phyloP scores from a whole-genome alignment of 2,329 filamentous ascomycete genomes.

The Pseudocercospora pini-densiflorae region DNA sequence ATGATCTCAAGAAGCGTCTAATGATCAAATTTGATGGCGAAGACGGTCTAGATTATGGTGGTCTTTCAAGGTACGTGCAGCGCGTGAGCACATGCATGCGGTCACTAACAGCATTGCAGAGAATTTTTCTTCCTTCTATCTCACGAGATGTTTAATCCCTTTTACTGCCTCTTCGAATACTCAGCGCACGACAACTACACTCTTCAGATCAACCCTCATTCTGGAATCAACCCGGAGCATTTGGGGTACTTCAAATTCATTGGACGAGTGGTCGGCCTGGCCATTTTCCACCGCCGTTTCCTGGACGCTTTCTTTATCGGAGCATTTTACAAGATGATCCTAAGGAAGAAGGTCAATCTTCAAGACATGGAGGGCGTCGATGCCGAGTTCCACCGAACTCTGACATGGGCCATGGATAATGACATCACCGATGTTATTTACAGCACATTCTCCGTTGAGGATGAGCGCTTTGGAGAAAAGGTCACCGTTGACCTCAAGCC shows the following conservation, averaged over 20 bases:
- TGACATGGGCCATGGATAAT: constrained; percentile 98
- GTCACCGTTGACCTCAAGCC: constrained; percentile 94
- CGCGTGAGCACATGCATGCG: no score
- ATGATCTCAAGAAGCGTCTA: constrained; percentile 93
- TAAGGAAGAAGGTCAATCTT: constrained; percentile 87
- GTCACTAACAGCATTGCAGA: constrained; percentile 53
- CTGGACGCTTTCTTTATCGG: constrained; percentile 99
- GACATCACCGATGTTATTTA: constrained; percentile 95
- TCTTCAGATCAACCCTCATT: constrained; percentile 98
- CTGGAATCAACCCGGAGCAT: constrained; percentile 98
- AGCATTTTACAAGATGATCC: constrained; percentile 98
- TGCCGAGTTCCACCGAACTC: constrained; percentile 92
- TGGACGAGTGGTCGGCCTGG: constrained; percentile 91
- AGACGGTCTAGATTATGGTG: constrained; percentile 96
- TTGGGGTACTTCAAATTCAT: constrained; percentile 99
- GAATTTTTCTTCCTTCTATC: constrained; percentile 99
- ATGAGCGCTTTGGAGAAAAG: constrained; percentile 94
- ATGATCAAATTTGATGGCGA: constrained; percentile 99
- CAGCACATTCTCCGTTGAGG: constrained; percentile 94
- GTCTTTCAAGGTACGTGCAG: constrained; percentile 72
- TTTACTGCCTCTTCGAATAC: constrained; percentile 99
- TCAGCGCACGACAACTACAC: constrained; percentile 99
- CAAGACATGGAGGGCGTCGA: constrained; percentile 99
- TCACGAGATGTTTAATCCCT: constrained; percentile 99
- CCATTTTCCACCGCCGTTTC: constrained; percentile 98